These are phyloP conservation scores for Dothideomycetes sp. DNA, from an alignment of 2,329 filamentous ascomycete genomes.

Conservation along the genomic window DNA sequence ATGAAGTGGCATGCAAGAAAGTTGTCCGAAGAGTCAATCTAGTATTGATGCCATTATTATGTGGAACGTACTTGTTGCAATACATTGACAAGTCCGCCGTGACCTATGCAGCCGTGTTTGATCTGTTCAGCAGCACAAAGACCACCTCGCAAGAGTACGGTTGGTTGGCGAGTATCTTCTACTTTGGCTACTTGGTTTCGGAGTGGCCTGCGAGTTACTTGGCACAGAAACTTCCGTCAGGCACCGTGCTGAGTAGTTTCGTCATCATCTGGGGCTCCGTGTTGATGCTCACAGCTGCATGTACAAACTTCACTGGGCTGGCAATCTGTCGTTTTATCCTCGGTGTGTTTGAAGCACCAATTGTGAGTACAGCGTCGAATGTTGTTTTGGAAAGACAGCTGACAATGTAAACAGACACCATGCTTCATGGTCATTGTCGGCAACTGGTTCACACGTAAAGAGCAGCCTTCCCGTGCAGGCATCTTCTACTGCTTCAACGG, in stretches of 20 bases:
- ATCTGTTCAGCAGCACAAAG: conserved; percentile 41
- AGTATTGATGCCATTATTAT: conserved; percentile 43
- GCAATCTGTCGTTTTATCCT: conserved; percentile 55
- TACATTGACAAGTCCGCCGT: conserved; percentile 41
- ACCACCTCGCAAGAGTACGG: conserved; percentile 42
- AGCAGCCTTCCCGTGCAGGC: conserved; percentile 28
- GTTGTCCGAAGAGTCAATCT: conserved; percentile 41
- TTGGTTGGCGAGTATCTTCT: conserved; percentile 50
- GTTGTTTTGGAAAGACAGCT: neutral
- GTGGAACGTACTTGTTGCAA: conserved; percentile 43
- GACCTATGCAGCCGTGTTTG: conserved; percentile 48
- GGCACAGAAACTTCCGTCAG: conserved; percentile 27
- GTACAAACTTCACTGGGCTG: conserved; percentile 50
- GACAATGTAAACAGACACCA: conserved; percentile 38
- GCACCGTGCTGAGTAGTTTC: conserved; percentile 24
- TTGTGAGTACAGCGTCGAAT: conserved; percentile 29
- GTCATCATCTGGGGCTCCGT: conserved; percentile 55
- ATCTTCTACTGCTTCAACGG: conserved; percentile 67
- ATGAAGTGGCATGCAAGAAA: conserved; percentile 28
- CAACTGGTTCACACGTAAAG: conserved; percentile 59
- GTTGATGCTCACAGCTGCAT: conserved; percentile 53
- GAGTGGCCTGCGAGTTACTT: conserved; percentile 21
- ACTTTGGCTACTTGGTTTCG: conserved; percentile 35
- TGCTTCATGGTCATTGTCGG: conserved; percentile 57
- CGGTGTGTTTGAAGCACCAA: conserved; percentile 61